phyloP scores from a whole-genome alignment of 2,329 filamentous ascomycete species.

The Bipolaris cookei region DNA sequence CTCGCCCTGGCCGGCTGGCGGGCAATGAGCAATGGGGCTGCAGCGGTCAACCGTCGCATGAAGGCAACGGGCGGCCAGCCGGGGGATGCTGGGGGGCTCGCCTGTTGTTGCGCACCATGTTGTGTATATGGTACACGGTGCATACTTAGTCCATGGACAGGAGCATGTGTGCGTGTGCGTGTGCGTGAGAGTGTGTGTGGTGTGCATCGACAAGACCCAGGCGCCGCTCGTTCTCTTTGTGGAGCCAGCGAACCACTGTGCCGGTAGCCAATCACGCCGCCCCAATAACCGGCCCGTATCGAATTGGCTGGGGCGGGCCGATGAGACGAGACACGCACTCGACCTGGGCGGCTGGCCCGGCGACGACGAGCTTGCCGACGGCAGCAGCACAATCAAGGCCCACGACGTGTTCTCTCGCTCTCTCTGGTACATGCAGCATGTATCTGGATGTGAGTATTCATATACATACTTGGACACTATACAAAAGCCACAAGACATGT shows the following conservation, averaged over 20 bases:
- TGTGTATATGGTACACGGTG: not conserved
- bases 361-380: not conserved
- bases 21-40: conserved; percentile 2
- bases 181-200: not conserved
- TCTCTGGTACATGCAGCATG: too few species aligned
- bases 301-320: conserved; percentile 12
- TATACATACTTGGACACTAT: too few species aligned
- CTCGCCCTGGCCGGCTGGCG: conserved; percentile 1
- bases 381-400: not conserved
- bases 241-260: conserved; percentile 5
- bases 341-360: conserved; percentile 3
- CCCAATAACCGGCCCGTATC: conserved; percentile 5
- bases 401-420: too few species aligned
- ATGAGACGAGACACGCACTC: conserved; percentile 8
- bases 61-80: not conserved
- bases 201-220: conserved; percentile 1
- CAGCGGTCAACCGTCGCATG: conserved; percentile 15
- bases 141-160: not conserved
- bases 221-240: conserved; percentile 12
- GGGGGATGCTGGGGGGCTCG: conserved; percentile 4
- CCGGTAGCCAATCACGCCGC: conserved; percentile 4
- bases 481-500: too few species aligned
- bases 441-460: too few species aligned
- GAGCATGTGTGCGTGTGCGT: not conserved
- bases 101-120: conserved; percentile 1